Evolutionary conservation across 208 protist species (phyloP).

Genomic region (Eutreptiella sp.): DNA sequence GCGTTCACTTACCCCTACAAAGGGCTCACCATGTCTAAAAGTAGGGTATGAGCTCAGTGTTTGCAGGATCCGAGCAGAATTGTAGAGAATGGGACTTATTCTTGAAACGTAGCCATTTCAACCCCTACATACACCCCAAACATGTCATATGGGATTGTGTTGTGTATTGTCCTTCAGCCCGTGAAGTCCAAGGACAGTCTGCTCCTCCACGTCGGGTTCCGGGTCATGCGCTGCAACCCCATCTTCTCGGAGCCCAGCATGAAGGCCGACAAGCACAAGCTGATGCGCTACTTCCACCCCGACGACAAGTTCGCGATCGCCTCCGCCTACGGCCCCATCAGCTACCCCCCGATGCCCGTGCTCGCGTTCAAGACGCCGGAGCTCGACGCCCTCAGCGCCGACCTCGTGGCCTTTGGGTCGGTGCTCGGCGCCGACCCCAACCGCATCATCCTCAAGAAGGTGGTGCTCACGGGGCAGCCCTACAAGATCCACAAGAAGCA

Average conservation of each 20-base stretch:
- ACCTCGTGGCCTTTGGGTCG: background rate
- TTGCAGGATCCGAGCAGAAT: no score
- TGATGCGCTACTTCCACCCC: conserved; percentile 53
- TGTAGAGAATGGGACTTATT: no score
- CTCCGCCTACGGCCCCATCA: conserved; percentile 56
- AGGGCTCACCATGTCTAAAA: no score
- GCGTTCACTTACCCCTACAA: no score
- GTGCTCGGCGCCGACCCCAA: conserved; percentile 49
- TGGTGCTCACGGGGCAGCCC: conserved; percentile 59
- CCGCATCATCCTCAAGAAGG: conserved; percentile 62
- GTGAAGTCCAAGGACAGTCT: conserved; percentile 57
- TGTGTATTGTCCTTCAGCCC: no score
- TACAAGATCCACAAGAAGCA: conserved; percentile 61
- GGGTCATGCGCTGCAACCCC: conserved; percentile 27
- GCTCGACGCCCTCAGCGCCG: background rate
- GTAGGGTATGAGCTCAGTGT: no score
- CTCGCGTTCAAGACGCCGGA: conserved; percentile 46
- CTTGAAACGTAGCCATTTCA: no score
- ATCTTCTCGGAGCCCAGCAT: conserved; percentile 48
- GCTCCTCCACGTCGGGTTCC: conserved; percentile 56
- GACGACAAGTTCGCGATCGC: conserved; percentile 37
- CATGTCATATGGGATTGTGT: background rate
- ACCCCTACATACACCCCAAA: background rate
- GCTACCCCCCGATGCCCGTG: conserved; percentile 42
- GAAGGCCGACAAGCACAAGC: conserved; percentile 48